Base-by-base conservation (phyloP, 2,329 filamentous ascomycete species). In the Cercospora sp. region DNA sequence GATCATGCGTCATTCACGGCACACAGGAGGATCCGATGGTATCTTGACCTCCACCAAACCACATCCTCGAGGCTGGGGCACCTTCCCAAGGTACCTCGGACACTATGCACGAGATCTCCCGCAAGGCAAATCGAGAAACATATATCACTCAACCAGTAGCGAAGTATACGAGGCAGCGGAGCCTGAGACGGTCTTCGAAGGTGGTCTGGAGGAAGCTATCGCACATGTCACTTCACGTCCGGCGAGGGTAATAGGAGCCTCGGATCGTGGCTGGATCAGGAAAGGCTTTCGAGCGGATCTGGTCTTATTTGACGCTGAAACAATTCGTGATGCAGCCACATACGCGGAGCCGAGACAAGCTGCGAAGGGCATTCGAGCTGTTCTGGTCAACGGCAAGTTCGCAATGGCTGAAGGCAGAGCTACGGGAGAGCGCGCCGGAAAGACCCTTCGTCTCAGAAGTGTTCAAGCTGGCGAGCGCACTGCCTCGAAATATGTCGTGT, bases 21-120 rank as follows among this genome's bases (percentile, higher is more conserved):
- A 76, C 20, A 76, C 74, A 2, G 74, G 74, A 28, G 74, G 74
- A 18, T 71, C 69, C 5, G 74, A 76, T 33, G 74, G 74, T 3
- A 76, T 76, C 28, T 55, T 76, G 40, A 75, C 74, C 2, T 70
- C 68, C 1, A 75, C 73, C 5, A 76, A 76, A 51, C 74, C 74
- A 31, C 74, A 76, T 58, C 74, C 74, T 26, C 57, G 74, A 33
- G 74, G 74, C 31, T 76, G 74, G 74, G 74, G 74, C 2, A 76
- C 74, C 4, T 76, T 76, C 60, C 68, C 73, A 4, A 40, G 74
- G 36, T 76, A 76, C 48, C 33, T 76, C 10, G 74, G 74, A 1
- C 74, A 76, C 64, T 76, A 76, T 28, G 71, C 69, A 16, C 68
- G 74, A 2, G 74, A 75, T 51, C 64, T 76, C 13, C 63, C 69